Percentiles rank a stretch among this genome's conserved stretches.
Conservation (phyloP, 805 yeast species). For the Starmera dryadoides region DNA sequence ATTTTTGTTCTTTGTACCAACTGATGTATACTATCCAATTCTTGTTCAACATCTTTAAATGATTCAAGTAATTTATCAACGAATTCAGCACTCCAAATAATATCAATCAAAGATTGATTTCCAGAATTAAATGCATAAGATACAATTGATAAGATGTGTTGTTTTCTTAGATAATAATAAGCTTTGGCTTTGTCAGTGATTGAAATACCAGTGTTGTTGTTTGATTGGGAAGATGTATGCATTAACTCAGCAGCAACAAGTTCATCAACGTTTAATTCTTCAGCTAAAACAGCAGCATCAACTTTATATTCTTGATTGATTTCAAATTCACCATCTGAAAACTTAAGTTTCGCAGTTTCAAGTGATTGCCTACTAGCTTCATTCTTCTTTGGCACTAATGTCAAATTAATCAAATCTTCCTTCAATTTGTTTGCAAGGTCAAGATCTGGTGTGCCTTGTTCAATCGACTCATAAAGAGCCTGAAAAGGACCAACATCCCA, state of each 20-base stretch:
- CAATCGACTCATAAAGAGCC: constrained; percentile 22
- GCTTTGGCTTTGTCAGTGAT: constrained; percentile 58
- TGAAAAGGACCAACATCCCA: constrained; percentile 1
- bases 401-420: constrained; percentile 37
- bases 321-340: constrained; percentile 51
- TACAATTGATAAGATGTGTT: constrained; percentile 64
- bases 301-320: constrained; percentile 62
- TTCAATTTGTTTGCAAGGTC: constrained; percentile 26
- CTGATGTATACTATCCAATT: constrained; percentile 48
- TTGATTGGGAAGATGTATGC: constrained; percentile 33
- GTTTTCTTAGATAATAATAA: constrained; percentile 60
- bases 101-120: constrained; percentile 19
- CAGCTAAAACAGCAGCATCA: constrained; percentile 49
- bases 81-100: constrained; percentile 18
- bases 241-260: constrained; percentile 65
- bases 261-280: constrained; percentile 72
- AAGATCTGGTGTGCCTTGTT: constrained; percentile 18
- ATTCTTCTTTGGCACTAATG: constrained; percentile 36
- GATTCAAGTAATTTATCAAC: constrained; percentile 42
- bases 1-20: constrained; percentile 43
- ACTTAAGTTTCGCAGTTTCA: constrained; percentile 36
- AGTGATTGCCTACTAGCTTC: constrained; percentile 38
- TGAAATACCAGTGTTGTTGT: constrained; percentile 32
- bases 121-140: constrained; percentile 28
- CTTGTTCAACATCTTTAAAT: constrained; percentile 50